phyloP scores from a whole-genome alignment of 1,284 basidiomycete genomes.

The Puccinia polysora region DNA sequence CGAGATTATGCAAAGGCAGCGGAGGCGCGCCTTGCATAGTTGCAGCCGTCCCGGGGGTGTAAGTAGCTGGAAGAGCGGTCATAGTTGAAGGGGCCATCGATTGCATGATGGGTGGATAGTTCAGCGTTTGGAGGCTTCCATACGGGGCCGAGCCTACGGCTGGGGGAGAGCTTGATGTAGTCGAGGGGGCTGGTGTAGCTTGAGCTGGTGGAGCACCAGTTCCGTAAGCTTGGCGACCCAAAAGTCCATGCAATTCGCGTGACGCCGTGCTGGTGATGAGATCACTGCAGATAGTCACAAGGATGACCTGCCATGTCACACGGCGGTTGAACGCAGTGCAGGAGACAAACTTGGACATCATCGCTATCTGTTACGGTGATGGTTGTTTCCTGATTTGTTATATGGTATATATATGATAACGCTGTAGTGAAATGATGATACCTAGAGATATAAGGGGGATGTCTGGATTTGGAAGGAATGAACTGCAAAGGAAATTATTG shows the following conservation, averaged over 20 bases:
- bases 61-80: conserved; percentile 59
- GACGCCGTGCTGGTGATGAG: not conserved
- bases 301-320: not conserved
- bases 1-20: conserved; percentile 58
- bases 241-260: not conserved
- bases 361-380: no score
- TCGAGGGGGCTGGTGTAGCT: not conserved
- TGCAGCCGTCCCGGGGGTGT: conserved; percentile 60
- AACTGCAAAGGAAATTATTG: no score
- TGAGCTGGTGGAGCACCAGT: no score
- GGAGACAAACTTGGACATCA: no score
- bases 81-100: conserved; percentile 57
- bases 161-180: conserved; percentile 2
- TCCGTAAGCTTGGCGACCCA: conserved; percentile 13
- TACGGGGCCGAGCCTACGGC: not conserved
- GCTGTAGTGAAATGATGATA: no score
- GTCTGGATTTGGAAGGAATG: no score
- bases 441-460: no score
- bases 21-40: conserved; percentile 63
- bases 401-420: no score
- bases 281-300: conserved; percentile 11
- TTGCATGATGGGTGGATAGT: conserved; percentile 24
- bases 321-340: not conserved
- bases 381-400: no score
- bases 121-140: conserved; percentile 21